Evolutionary conservation across 768 basidiomycete species (phyloP), one percentile per base, ranked within the genome.

Genomic region (Lentinula sp.): DNA sequence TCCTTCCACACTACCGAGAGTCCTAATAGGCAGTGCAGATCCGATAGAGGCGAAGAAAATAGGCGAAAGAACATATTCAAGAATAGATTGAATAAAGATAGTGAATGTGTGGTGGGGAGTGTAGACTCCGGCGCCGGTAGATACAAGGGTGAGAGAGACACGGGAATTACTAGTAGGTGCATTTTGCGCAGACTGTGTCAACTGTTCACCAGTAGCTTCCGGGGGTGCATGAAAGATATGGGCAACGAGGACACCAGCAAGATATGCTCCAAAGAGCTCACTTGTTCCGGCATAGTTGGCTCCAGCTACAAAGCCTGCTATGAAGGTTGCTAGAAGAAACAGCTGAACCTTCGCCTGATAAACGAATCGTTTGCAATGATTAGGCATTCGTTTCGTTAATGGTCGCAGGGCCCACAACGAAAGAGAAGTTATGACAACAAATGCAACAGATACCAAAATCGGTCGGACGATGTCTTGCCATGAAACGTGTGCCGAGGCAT

Each of bases 21-120:
- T 69, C 7, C 75, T 69, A 50, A 80, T 71, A 1, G 85, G 85
- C 52, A 87, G 78, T 0, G 82, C 75, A 52, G 73, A 76, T 1
- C 86, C 87, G 49, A 89, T 85, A 40, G 84, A 84, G 5, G 80
- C 83, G 63, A 89, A 89, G 75, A 89, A 89, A 2, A 88, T 68
- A 1, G 88, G 87, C 0, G 79, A 76, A 28, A 88, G 72, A 39
- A 88, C 64, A 48, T 69, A 68, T 48, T 72, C 64, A 54, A 80
- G 71, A 16, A 80, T 46, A 15, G 78, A 77, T 49, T 63, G 61
- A 57, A 84, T 63, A 60, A 75, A 71, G 1, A 52, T 42, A 8
- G 74, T 65, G 70, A 80, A 84, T 5, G 75, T 63, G 1, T 52
- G 21, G 35, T 64, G 18, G 35, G 51, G 58, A 8, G 58, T 32